These are phyloP conservation scores for Pichia terricola DNA, from an alignment of 1,139 yeast species.

Conservation along the genomic window DNA sequence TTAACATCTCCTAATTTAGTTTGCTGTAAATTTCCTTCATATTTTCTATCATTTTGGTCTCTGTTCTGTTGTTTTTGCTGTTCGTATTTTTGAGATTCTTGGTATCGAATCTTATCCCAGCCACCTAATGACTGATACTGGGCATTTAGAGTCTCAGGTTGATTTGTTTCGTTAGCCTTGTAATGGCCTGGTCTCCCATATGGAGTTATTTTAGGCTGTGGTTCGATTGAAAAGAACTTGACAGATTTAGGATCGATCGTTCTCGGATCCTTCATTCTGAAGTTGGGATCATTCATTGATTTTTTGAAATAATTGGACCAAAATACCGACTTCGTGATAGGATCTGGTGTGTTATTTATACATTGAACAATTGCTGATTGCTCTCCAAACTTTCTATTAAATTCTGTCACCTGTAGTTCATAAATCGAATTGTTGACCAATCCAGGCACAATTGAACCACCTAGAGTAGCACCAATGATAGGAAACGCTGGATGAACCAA, in stretches of 20 bases:
- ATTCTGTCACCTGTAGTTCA: constrained; percentile 5
- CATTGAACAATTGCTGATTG: constrained; percentile 14
- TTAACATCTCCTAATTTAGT: no score
- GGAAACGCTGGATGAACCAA: constrained; percentile 18
- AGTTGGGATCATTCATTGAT: constrained; percentile 15
- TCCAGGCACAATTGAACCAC: constrained; percentile 16
- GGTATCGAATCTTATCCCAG: constrained; percentile 9
- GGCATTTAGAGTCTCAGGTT: constrained; percentile 2
- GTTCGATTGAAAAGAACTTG: constrained; percentile 6
- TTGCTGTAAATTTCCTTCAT: no score
- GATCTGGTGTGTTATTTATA: constrained; percentile 18
- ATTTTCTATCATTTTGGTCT: no score
- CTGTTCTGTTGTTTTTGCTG: no score
- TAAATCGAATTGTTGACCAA: constrained; percentile 12
- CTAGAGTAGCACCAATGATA: constrained; percentile 17
- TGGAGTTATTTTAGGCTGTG: constrained; percentile 5
- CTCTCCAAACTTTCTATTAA: constrained; percentile 14
- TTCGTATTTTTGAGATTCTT: background rate
- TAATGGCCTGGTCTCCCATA: constrained; percentile 11
- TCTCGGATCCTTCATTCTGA: constrained; percentile 21
- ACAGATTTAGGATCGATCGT: constrained; percentile 4
- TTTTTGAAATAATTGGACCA: constrained; percentile 23
- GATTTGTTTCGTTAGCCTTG: constrained; percentile 2
- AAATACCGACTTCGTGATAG: constrained; percentile 17
- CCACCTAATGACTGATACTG: constrained; percentile 2